Base-by-base conservation (phyloP, 805 yeast species). In the Maudiozyma serrabonitensis region DNA sequence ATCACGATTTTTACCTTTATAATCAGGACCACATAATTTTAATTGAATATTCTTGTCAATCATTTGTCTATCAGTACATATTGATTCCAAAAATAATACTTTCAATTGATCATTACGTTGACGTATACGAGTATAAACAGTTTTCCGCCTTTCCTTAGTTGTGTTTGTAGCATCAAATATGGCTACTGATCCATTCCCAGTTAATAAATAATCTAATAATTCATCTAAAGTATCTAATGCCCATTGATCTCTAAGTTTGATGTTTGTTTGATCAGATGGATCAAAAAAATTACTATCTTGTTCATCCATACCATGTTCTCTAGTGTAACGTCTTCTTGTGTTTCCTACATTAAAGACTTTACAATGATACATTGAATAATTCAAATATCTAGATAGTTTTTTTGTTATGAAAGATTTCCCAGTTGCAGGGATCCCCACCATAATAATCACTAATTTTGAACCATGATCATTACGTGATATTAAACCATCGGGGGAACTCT, bases 351-450 rank as follows among this genome's bases (percentile, higher is more conserved):
- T 91, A 71, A 91, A 91, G 9, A 91, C 90, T 54, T 84, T 76
- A 51, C 95, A 82, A 56, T 86, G 88, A 59, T 90, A 95, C 67
- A 90, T 95, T 37, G 89, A 78, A 95, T 96, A 91, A 69, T 91
- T 91, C 63, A 91, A 71, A 67, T 87, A 93, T 51, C 98, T 71
- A 1, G 95, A 86, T 44, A 91, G 72, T 63, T 93, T 91, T 66
- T 88, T 91, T 47, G 97, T 88, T 53, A 91, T 81, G 64, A 90
- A 93, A 1, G 95, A 85, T 66, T 91, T 91, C 2, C 99, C 99
- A 48, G 97, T 74, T 0, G 97, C 97, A 0, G 98, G 98, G 9
- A 84, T 66, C 0, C 99, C 99, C 13, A 91, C 96, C 98, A 91
- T 91, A 18, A 91, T 95, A 51, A 91, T 87, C 15, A 91, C 95